Base-by-base conservation (phyloP, 768 basidiomycete species). In the Suillus subluteus region DNA sequence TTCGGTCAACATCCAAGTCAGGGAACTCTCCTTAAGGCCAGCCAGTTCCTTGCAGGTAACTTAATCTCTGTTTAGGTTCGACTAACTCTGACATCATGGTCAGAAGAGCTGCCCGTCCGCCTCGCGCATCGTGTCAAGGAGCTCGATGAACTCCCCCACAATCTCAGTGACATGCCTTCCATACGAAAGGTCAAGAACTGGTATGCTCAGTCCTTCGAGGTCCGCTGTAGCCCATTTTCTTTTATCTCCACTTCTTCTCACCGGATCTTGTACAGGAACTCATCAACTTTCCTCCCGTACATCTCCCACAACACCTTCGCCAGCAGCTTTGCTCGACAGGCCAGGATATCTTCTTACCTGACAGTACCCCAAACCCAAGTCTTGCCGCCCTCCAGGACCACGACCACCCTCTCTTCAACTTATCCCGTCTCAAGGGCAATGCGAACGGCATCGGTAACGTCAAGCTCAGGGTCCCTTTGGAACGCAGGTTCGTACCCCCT, bases 161-260 rank as follows among this genome's bases (percentile, higher is more conserved):
- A 94, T 64, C 84, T 99, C 62, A 90, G 89, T 72, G 86, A 87
- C 56, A 98, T 98, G 97, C 88, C 91, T 0, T 92, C 91, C 46
- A 98, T 99, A 69, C 87, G 89, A 66, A 96, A 93, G 75, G 94
- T 99, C 67, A 96, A 96, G 82, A 91, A 97, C 73, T 99, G 98
- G 98, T 99, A 99, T 78, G 97, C 97, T 0, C 95, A 99, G 82
- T 95, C 93, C 18, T 99, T 99, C 77, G 94, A 99, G 86, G 97
- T 96, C 63, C 62, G 89, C 64, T 59, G 89, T 80, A 40, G 63
- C 30, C 62, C 58, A 62, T 43, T 26, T 30, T 23, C 58, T 44
- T 8, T 30, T 54, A 38, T 54, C n/a, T 32, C 35, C 52, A 63
- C 64, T 52, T 37, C 40, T 52, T 50, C 70, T 69, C 30, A 70